These are phyloP conservation scores for Fusarium staphyleae DNA, from an alignment of 2,329 filamentous ascomycete species.

Conservation along the genomic window DNA sequence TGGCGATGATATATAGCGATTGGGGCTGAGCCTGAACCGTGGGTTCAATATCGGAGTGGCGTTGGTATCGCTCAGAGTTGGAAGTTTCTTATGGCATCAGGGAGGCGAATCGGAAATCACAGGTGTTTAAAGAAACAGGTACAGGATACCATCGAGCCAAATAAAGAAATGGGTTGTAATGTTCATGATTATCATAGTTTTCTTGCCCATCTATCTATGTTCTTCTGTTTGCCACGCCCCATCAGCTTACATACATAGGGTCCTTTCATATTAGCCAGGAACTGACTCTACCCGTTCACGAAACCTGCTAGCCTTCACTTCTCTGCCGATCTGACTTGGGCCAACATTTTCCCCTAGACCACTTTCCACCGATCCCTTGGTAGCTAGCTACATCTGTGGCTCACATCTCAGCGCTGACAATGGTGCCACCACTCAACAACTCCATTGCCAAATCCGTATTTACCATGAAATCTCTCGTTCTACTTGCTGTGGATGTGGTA, in stretches of 20 bases:
- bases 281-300: constrained; percentile 41
- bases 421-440: constrained; percentile 14
- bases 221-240: constrained; percentile 8
- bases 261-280: constrained; percentile 28
- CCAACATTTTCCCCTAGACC: background rate
- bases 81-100: constrained; percentile 10
- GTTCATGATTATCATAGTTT: background rate
- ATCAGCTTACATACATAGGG: too few relatives aligned
- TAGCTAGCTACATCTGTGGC: background rate
- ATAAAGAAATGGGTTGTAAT: too few relatives aligned
- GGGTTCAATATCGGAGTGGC: constrained; percentile 28
- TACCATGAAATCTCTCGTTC: constrained; percentile 44
- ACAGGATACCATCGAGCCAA: too few relatives aligned
- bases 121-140: constrained; percentile 20
- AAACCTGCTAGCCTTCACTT: constrained; percentile 29
- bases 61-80: constrained; percentile 30
- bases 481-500: constrained; percentile 45
- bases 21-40: constrained; percentile 4
- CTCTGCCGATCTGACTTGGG: background rate
- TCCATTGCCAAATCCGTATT: constrained; percentile 33
- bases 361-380: background rate
- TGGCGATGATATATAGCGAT: constrained; percentile 3
- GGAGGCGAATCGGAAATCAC: constrained; percentile 24
- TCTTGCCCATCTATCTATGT: background rate
- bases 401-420: constrained; percentile 2